Evolutionary conservation across 352 stramenopile species (phyloP), one percentile per base, ranked within the genome.

Genomic region (Phytophthora pluvialis): DNA sequence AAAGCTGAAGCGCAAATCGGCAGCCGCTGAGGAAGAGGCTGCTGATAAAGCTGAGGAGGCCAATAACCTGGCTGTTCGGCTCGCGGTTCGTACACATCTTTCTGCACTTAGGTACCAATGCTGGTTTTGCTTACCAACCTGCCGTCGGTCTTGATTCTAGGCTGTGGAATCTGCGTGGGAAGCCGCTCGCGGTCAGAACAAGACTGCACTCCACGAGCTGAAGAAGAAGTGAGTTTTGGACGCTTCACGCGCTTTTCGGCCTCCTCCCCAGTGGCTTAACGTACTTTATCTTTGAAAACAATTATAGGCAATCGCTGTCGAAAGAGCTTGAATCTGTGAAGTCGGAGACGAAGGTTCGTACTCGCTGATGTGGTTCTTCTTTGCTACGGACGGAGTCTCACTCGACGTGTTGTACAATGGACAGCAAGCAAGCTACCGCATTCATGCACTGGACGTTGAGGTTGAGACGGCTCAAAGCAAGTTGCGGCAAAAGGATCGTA

Each of bases 91-190:
- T 80, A 50, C 11, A 33, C 16, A 49, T 60, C 48, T 28, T 21
- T 32, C 13, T 28, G 7, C 8, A 51, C 2, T 13, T 11, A 21
- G 21, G 21, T 21, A 21, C 21, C 21, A 21, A 29, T 47, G 43
- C n/a, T 38, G 11, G 28, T 26, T 56, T 29, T 49, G 12, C 42
- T 61, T 43, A 52, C 15, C 8, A 38, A 42, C 32, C 0, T 3
- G 1, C n/a, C 45, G 28, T 21, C 35, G 13, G 12, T 45, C 5
- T 38, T 45, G 6, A 50, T n/a, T 31, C 18, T 25, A 91, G 82
- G 83, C 86, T 53, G 81, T 94, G 8, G 83, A 94, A 53, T 88
- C 80, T 8, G 86, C 86, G 15, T 94, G 86, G 86, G 86, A 93
- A 67, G 68, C 82, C 28, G 82, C 86, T 29, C 86, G 86, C 3